These are phyloP conservation scores for Phaffia rhodozyma DNA, from an alignment of 1,284 basidiomycete species.

Conservation along the genomic window DNA sequence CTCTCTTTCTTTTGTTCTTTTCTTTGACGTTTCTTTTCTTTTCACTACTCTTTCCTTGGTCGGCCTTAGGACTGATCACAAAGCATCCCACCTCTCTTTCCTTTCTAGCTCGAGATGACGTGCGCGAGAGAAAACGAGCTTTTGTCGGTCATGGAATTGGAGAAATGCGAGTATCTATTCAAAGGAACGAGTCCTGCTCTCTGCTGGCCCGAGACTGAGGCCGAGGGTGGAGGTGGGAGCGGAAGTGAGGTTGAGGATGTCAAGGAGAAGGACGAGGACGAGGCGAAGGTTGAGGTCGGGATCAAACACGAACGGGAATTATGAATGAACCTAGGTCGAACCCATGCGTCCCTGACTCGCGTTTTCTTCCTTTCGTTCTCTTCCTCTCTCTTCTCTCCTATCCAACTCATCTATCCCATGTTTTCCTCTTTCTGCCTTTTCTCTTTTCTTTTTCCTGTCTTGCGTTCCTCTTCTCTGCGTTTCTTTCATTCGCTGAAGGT, in stretches of 20 bases:
- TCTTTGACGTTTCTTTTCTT: neutral
- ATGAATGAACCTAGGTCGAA: neutral
- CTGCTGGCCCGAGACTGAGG: constrained; percentile 50
- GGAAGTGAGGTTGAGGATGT: constrained; percentile 22
- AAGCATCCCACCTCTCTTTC: neutral
- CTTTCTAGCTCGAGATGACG: constrained; percentile 53
- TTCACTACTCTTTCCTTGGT: too few relatives aligned
- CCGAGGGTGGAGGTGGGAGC: neutral
- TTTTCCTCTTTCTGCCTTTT: too few relatives aligned
- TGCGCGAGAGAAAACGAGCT: constrained; percentile 81
- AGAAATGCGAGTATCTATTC: constrained; percentile 94
- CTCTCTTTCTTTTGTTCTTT: neutral
- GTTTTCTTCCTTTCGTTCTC: too few relatives aligned
- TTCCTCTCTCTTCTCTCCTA: too few relatives aligned
- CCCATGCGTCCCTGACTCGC: neutral
- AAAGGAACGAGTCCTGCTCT: constrained; percentile 79
- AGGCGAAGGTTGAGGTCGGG: constrained; percentile 10
- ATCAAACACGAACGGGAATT: constrained; percentile 29
- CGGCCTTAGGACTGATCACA: too few relatives aligned
- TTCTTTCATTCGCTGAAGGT: too few relatives aligned
- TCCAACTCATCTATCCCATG: too few relatives aligned
- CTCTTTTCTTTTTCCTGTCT: too few relatives aligned
- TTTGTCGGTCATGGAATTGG: constrained; percentile 71
- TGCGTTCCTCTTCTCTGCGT: too few relatives aligned
- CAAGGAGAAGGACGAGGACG: constrained; percentile 22